phyloP scores from a whole-genome alignment of 169 alveolate species.

The Eimeria zaria region DNA sequence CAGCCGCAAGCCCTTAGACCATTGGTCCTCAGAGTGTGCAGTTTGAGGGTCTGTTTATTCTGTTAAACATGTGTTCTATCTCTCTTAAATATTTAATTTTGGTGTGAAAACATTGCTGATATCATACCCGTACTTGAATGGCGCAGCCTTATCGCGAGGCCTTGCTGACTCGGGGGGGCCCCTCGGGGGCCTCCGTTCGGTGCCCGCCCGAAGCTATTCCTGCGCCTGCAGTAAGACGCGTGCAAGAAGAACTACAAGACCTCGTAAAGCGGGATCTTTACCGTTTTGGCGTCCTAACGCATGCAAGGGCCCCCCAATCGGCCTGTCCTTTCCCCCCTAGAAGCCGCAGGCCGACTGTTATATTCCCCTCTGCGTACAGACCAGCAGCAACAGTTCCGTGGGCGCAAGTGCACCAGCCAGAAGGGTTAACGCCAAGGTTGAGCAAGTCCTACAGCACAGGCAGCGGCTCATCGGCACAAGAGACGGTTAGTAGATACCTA shows the following conservation, averaged over 20 bases:
- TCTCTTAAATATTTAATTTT: neutral
- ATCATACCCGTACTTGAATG: neutral
- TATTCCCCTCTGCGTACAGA: neutral
- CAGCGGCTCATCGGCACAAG: neutral
- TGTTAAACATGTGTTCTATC: no score
- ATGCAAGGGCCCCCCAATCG: neutral
- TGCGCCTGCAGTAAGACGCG: neutral
- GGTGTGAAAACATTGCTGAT: neutral
- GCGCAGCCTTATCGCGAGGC: neutral
- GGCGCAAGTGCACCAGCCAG: neutral
- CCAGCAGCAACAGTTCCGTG: constrained; percentile 4
- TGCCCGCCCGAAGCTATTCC: constrained; percentile 14
- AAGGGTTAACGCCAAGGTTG: constrained; percentile 5
- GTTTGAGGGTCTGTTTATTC: neutral
- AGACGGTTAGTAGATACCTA: neutral
- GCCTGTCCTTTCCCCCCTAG: neutral
- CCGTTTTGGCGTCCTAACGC: constrained; percentile 41
- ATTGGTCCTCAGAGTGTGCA: neutral
- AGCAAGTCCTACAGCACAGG: neutral
- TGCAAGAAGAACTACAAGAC: neutral
- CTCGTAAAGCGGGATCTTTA: neutral
- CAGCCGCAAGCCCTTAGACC: constrained; percentile 10
- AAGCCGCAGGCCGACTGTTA: neutral
- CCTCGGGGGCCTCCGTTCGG: neutral
- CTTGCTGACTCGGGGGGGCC: neutral